Conservation (phyloP, 345 rosid species). For the Euphorbia lathyris region DNA sequence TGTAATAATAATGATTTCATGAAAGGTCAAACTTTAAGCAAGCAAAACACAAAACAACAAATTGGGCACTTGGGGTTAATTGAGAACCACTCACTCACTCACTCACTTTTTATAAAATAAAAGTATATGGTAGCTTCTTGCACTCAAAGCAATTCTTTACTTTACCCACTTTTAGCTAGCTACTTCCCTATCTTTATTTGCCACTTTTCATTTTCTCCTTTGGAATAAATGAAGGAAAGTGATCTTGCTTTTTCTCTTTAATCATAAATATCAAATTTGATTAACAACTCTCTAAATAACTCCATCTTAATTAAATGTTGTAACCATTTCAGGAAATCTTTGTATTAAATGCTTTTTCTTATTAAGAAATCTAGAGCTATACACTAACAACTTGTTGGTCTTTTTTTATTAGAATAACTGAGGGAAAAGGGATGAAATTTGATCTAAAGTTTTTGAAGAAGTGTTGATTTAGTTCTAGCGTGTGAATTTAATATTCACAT, state of each 20-base stretch:
- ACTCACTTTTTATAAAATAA: no score
- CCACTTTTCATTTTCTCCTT: slow-evolving; percentile 16
- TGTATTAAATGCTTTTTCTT: neutral
- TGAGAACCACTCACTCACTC: slow-evolving; percentile 28
- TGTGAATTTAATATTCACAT: no score
- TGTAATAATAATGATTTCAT: slow-evolving; percentile 33
- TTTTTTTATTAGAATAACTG: neutral
- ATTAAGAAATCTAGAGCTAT: neutral
- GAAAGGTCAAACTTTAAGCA: slow-evolving; percentile 69
- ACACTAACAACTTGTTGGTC: neutral
- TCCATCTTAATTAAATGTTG: neutral
- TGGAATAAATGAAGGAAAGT: slow-evolving; percentile 35
- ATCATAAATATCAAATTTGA: neutral
- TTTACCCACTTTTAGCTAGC: no score
- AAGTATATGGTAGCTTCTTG: slow-evolving; percentile 63
- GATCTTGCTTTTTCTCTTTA: slow-evolving; percentile 24
- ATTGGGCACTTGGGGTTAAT: slow-evolving; percentile 40
- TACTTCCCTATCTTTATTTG: no score
- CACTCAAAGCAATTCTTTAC: slow-evolving; percentile 61
- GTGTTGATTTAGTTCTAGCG: no score
- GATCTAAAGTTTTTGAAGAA: no score
- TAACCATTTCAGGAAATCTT: neutral
- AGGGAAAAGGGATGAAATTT: no score
- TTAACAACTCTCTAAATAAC: neutral
- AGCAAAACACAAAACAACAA: slow-evolving; percentile 44